phyloP scores from a whole-genome alignment of 83 land plant genomes.

The Isoetes engelmannii region DNA sequence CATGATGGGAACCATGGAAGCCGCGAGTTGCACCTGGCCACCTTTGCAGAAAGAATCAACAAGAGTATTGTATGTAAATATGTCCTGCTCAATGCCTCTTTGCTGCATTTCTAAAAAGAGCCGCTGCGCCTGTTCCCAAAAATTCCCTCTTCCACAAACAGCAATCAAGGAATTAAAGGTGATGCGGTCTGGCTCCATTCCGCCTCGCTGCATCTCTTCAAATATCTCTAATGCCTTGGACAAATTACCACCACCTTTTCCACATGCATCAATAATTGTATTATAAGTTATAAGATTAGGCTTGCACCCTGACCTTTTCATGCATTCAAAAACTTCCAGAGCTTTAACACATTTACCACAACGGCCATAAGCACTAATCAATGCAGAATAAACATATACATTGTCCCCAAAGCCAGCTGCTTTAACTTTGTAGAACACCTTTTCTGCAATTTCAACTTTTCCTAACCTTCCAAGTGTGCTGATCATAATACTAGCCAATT shows the following conservation, averaged over 20 bases:
- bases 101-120: conserved; percentile 71
- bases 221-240: conserved; percentile 46
- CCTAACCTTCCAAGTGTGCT: conserved; percentile 78
- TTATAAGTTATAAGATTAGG: conserved; percentile 85
- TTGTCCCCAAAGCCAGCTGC: conserved; percentile 66
- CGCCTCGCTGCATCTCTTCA: conserved; percentile 69
- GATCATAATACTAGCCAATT: conserved; percentile 67
- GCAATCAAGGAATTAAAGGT: conserved; percentile 86
- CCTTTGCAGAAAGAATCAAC: conserved; percentile 87
- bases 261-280: conserved; percentile 90
- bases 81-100: conserved; percentile 65
- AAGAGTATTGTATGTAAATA: conserved; percentile 86
- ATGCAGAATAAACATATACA: conserved; percentile 72
- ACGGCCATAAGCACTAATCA: conserved; percentile 81
- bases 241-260: conserved; percentile 74
- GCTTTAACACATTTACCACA: conserved; percentile 66
- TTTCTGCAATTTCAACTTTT: conserved; percentile 63
- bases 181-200: conserved; percentile 82
- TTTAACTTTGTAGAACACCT: conserved; percentile 46
- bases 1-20: conserved; percentile 66
- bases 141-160: conserved; percentile 71
- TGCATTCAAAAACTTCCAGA: conserved; percentile 52
- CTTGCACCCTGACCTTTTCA: conserved; percentile 65
- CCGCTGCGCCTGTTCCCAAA: conserved; percentile 61
- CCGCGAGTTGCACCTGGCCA: conserved; percentile 76